phyloP scores from a whole-genome alignment of 225 moss, liverwort and hornwort genomes.

The Straminergon stramineum region DNA sequence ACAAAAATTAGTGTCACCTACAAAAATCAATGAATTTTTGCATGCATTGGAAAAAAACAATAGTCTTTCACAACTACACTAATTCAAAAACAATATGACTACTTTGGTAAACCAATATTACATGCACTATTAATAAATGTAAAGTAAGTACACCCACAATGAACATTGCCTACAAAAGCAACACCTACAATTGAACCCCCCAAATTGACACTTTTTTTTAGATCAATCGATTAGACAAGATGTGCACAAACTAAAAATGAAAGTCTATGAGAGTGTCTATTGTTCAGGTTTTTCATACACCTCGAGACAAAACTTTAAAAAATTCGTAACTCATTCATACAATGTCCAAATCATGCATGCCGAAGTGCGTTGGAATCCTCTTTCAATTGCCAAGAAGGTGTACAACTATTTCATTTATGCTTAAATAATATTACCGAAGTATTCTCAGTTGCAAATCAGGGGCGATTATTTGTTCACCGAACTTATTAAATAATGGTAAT shows the following conservation, averaged over 20 bases:
- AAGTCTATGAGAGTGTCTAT: rapidly evolving
- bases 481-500: no score
- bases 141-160: background rate
- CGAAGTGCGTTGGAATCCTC: rapidly evolving
- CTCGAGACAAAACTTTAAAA: background rate
- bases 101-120: background rate
- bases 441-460: no score
- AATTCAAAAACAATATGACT: background rate
- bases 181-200: background rate
- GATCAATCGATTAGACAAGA: background rate
- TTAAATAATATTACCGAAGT: no score
- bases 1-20: background rate
- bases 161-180: rapidly evolving
- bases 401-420: no score
- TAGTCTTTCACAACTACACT: background rate
- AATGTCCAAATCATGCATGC: background rate
- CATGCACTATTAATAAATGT: background rate
- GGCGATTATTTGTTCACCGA: background rate
- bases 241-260: background rate
- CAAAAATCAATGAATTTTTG: no score
- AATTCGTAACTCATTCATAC: no score
- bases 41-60: rapidly evolving
- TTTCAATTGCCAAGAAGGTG: background rate
- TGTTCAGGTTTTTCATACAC: rapidly evolving
- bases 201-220: background rate